Percentiles rank a stretch among this genome's conserved stretches.
phyloP scores from a whole-genome alignment of 768 basidiomycete genomes.

The Boletellus emodensis region DNA sequence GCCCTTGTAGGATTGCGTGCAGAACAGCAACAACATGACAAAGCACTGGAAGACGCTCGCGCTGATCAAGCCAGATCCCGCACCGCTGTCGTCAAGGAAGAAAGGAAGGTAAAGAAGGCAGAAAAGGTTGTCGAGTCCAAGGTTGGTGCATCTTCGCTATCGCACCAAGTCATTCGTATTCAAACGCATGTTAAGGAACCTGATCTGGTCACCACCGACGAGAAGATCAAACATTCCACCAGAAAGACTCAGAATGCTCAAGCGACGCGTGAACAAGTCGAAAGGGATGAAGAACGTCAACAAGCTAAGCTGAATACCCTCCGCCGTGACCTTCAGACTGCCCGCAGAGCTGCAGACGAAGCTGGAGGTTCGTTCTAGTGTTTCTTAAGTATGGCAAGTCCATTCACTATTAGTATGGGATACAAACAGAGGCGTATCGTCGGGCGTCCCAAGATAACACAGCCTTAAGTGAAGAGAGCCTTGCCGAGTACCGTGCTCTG shows the following conservation, averaged over 20 bases:
- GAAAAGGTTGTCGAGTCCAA: constrained; percentile 86
- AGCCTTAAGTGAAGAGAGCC: constrained; percentile 74
- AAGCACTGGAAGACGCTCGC: constrained; percentile 67
- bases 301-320: constrained; percentile 51
- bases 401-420: constrained; percentile 9
- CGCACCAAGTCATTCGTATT: background rate
- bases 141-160: constrained; percentile 38
- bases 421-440: constrained; percentile 62
- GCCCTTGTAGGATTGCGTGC: constrained; percentile 63
- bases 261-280: constrained; percentile 58
- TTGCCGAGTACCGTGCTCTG: constrained; percentile 68
- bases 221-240: constrained; percentile 81
- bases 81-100: constrained; percentile 72
- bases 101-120: constrained; percentile 84
- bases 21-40: constrained; percentile 68
- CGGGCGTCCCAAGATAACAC: constrained; percentile 69
- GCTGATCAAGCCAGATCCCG: constrained; percentile 78
- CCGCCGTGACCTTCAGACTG: constrained; percentile 60
- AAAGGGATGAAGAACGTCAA: constrained; percentile 53
- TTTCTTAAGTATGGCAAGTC: background rate
- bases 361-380: constrained; percentile 61
- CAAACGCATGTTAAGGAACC: constrained; percentile 58
- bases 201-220: constrained; percentile 76
- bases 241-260: constrained; percentile 73
- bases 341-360: constrained; percentile 65